A percentile compares a stretch with the other conserved stretches of the same genome.
phyloP scores from a whole-genome alignment of 768 basidiomycete genomes.

The Hericium coralloides region DNA sequence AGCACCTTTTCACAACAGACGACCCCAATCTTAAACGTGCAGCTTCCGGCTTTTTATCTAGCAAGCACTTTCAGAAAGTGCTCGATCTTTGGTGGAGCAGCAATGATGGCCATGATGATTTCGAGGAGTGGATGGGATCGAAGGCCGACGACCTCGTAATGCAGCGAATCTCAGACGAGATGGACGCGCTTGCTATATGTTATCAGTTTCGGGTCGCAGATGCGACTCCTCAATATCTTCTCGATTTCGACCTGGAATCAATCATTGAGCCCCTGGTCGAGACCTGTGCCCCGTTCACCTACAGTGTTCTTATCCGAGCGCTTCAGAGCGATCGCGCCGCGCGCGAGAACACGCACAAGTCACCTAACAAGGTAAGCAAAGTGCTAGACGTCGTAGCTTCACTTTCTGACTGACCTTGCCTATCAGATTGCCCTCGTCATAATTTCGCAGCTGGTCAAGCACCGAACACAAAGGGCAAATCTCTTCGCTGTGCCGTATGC shows the following conservation, averaged over 20 bases:
- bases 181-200: background rate
- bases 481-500: background rate
- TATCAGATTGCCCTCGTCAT: background rate
- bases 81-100: too few species aligned
- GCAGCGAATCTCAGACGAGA: background rate
- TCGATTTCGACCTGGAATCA: background rate
- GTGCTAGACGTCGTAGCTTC: too few species aligned
- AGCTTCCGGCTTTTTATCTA: too few species aligned
- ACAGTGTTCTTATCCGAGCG: background rate
- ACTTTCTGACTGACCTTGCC: too few species aligned
- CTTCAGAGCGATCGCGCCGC: background rate
- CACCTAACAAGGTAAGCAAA: background rate
- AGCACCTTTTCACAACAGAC: too few species aligned
- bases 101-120: too few species aligned
- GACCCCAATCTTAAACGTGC: too few species aligned
- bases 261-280: background rate
- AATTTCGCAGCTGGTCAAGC: background rate
- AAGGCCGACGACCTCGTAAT: too few species aligned
- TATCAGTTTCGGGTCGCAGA: background rate
- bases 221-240: background rate
- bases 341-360: background rate
- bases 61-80: too few species aligned
- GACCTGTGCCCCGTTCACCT: background rate
- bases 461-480: background rate
- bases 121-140: too few species aligned